Conservation (phyloP, 2,329 filamentous ascomycete species). For the Sporothrix mexicana region DNA sequence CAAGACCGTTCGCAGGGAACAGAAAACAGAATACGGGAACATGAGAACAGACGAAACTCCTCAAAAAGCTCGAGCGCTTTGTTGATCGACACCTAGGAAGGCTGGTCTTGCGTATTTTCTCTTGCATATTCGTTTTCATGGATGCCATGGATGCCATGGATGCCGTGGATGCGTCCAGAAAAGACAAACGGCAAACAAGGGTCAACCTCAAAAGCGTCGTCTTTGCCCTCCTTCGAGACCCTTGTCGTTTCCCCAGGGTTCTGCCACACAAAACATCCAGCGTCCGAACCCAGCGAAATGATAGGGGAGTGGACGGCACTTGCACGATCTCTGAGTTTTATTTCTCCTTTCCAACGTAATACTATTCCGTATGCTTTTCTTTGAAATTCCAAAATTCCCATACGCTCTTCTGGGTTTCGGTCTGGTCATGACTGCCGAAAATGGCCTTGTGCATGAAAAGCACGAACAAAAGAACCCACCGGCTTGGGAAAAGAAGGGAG, state of each 20-base stretch:
- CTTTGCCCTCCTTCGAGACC: not conserved
- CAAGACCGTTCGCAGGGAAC: not conserved
- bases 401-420: too few relatives aligned
- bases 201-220: not conserved
- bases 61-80: conserved; percentile 5
- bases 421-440: conserved; percentile 1
- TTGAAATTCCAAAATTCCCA: too few relatives aligned
- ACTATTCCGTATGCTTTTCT: too few relatives aligned
- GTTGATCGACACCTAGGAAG: conserved; percentile 23
- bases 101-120: not conserved
- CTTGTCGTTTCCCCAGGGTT: conserved; percentile 18
- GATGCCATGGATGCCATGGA: too few relatives aligned
- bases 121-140: too few relatives aligned
- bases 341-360: not conserved
- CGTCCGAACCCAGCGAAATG: not conserved
- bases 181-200: not conserved
- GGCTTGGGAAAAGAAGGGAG: not conserved
- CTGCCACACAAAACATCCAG: conserved; percentile 20
- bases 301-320: not conserved
- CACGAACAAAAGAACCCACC: conserved; percentile 4
- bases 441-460: conserved; percentile 13
- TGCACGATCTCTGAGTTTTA: too few relatives aligned
- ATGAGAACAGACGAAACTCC: not conserved
- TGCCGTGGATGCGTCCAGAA: too few relatives aligned
- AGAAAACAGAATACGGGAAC: too few relatives aligned